phyloP scores from a whole-genome alignment of 2,329 filamentous ascomycete genomes.

The Escovopsis sp. region DNA sequence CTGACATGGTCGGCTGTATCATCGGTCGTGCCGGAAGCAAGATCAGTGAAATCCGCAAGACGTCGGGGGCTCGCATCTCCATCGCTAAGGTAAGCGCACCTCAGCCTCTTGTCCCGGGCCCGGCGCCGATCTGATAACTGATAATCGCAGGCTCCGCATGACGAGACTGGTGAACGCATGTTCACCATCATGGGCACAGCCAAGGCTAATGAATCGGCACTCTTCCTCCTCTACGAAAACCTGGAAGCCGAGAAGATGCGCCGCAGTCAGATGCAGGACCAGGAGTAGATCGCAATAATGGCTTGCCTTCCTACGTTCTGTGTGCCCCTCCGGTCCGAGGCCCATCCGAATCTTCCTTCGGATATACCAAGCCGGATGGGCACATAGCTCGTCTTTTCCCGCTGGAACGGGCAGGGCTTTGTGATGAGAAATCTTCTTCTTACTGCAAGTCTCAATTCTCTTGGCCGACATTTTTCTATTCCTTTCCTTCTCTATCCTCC shows the following conservation, averaged over 20 bases:
- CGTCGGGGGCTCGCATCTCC: conserved; percentile 89
- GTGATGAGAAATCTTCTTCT: conserved; percentile 23
- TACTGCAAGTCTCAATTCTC: conserved; percentile 11
- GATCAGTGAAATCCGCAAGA: conserved; percentile 97
- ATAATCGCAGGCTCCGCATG: conserved; percentile 70
- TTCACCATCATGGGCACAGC: conserved; percentile 98
- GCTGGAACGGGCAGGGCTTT: conserved; percentile 30
- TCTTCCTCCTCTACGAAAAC: conserved; percentile 97
- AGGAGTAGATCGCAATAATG: conserved; percentile 28
- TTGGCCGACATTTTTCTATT: conserved; percentile 8
- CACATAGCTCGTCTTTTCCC: conserved; percentile 43
- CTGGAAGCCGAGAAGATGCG: conserved; percentile 98
- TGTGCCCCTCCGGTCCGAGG: conserved; percentile 14
- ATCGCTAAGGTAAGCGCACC: conserved; percentile 64
- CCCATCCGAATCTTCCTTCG: conserved; percentile 36
- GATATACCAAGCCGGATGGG: conserved; percentile 46
- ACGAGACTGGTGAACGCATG: conserved; percentile 97
- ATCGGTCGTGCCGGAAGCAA: conserved; percentile 91
- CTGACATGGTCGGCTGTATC: conserved; percentile 99
- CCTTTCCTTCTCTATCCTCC: conserved; percentile 13
- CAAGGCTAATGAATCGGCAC: conserved; percentile 84
- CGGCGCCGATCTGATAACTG: too few relatives aligned
- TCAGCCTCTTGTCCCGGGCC: too few relatives aligned
- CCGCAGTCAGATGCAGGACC: conserved; percentile 59
- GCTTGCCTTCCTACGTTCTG: conserved; percentile 18